Conservation (phyloP, 1,284 basidiomycete genomes). For the Porogramme epimiltina region DNA sequence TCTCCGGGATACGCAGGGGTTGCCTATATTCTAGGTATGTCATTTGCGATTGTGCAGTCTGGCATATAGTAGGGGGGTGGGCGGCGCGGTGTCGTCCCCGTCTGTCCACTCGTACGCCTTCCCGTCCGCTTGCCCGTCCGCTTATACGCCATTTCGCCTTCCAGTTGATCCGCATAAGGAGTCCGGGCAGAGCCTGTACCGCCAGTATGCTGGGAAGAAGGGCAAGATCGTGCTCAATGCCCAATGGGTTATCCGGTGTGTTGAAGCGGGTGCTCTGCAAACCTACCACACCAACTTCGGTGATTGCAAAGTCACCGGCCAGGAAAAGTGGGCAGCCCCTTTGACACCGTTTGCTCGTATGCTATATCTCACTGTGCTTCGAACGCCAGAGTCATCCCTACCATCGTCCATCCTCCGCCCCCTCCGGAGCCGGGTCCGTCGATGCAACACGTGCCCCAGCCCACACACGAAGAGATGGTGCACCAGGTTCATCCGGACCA, state of each 20-base stretch:
- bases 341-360: neutral
- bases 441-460: conserved; percentile 16
- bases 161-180: conserved; percentile 73
- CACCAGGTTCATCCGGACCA: conserved; percentile 22
- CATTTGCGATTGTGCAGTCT: neutral
- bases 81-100: neutral
- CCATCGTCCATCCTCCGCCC: conserved; percentile 14
- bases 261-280: conserved; percentile 64
- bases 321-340: conserved; percentile 52
- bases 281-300: conserved; percentile 76
- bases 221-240: conserved; percentile 72
- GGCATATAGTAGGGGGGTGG: conserved; percentile 12
- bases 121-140: neutral
- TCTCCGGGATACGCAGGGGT: conserved; percentile 75
- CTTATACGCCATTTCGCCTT: conserved; percentile 1
- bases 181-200: conserved; percentile 78
- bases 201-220: conserved; percentile 76
- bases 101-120: neutral
- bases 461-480: conserved; percentile 13
- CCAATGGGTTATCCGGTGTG: conserved; percentile 74
- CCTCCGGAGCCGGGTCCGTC: conserved; percentile 16
- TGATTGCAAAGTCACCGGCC: conserved; percentile 76
- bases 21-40: conserved; percentile 73
- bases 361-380: neutral
- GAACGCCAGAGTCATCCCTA: conserved; percentile 16